These are phyloP conservation scores for Wallacemonas collosoma DNA, from an alignment of 208 protist genomes.

Conservation along the genomic window DNA sequence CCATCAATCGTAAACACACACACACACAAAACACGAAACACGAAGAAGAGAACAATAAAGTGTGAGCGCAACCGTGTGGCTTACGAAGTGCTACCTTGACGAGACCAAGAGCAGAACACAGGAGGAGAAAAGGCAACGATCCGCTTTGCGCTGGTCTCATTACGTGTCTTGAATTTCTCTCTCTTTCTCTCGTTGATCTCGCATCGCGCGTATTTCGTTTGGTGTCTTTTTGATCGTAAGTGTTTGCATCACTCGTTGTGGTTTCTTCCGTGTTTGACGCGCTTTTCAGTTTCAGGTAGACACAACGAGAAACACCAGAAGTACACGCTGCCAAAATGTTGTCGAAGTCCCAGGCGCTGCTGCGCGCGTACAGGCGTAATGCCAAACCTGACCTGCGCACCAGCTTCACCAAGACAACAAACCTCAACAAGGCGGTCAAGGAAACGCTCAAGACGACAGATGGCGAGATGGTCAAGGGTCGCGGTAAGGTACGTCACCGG, in stretches of 20 bases:
- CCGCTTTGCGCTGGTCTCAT: too few relatives aligned
- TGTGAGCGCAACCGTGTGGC: too few relatives aligned
- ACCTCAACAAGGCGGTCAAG: conserved; percentile 85
- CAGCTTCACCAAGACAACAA: conserved; percentile 76
- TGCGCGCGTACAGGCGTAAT: conserved; percentile 57
- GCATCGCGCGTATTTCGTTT: neutral
- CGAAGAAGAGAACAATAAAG: too few relatives aligned
- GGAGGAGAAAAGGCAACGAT: too few relatives aligned
- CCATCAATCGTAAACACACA: too few relatives aligned
- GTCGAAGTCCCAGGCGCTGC: conserved; percentile 30
- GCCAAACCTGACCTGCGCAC: conserved; percentile 75
- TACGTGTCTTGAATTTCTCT: neutral
- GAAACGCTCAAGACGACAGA: conserved; percentile 66
- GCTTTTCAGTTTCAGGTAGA: too few relatives aligned
- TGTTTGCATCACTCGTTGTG: too few relatives aligned
- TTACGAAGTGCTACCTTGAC: too few relatives aligned
- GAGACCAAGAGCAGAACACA: too few relatives aligned
- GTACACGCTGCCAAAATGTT: conserved; percentile 39
- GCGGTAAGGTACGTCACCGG: conserved; percentile 77
- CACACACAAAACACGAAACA: too few relatives aligned
- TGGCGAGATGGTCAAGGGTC: conserved; percentile 84
- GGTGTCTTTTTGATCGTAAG: neutral
- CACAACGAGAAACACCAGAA: neutral
- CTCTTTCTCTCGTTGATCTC: neutral
- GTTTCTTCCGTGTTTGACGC: too few relatives aligned